Percentiles rank a stretch among this genome's conserved stretches.
phyloP scores from a whole-genome alignment of 768 basidiomycete genomes.

The Rhizopogon rudus region DNA sequence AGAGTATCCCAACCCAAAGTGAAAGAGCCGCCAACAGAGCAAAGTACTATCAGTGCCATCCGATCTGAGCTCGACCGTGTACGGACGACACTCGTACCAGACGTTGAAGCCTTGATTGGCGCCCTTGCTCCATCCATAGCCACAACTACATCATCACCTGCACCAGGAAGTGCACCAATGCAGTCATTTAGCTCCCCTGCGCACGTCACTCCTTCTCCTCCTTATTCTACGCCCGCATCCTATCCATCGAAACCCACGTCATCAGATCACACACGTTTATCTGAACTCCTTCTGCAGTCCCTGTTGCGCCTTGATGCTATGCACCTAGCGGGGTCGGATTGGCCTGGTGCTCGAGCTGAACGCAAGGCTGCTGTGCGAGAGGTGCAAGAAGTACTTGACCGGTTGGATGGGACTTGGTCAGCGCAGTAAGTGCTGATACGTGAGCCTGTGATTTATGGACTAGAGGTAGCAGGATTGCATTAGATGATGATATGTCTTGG shows the following conservation, averaged over 20 bases:
- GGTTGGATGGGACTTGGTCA: conserved; percentile 69
- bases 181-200: conserved; percentile 6
- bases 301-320: conserved; percentile 85
- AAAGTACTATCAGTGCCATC: conserved; percentile 30
- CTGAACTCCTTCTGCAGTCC: conserved; percentile 82
- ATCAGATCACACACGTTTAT: conserved; percentile 53
- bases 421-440: conserved; percentile 9
- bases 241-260: conserved; percentile 9
- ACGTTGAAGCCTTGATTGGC: conserved; percentile 51
- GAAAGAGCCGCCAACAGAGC: conserved; percentile 34
- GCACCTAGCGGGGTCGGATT: conserved; percentile 57
- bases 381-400: conserved; percentile 79
- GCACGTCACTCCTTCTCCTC: neutral
- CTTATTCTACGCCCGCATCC: neutral
- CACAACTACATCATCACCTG: conserved; percentile 8
- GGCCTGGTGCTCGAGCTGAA: conserved; percentile 73
- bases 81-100: conserved; percentile 47
- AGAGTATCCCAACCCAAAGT: conserved; percentile 17
- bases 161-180: neutral
- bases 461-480: neutral
- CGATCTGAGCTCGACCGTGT: conserved; percentile 41
- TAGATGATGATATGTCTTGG: neutral
- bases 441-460: neutral
- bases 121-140: conserved; percentile 14
- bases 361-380: conserved; percentile 84